Conservation (phyloP, 768 basidiomycete genomes). For the Phanerochaete sordida region DNA sequence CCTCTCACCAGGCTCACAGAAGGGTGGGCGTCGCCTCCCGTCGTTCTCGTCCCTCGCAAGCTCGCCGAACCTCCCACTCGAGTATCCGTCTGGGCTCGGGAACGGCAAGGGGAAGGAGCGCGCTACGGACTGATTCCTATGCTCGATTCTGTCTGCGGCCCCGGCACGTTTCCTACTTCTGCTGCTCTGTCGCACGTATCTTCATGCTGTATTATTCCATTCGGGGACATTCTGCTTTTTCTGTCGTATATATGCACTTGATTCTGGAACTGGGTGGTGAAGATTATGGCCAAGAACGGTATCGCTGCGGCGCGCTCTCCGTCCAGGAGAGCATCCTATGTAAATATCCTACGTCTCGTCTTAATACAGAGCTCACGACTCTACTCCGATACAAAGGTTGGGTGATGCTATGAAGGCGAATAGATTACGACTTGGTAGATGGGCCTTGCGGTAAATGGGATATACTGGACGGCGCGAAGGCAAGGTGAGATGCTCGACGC, state of each 20-base stretch:
- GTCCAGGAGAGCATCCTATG: not conserved
- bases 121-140: not conserved
- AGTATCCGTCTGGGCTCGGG: slow-evolving; percentile 32
- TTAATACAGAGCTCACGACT: not conserved
- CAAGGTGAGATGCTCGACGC: not conserved
- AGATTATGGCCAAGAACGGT: not conserved
- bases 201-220: not conserved
- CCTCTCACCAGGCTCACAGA: slow-evolving; percentile 26
- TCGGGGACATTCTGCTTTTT: not conserved
- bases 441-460: not conserved
- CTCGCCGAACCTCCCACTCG: slow-evolving; percentile 35
- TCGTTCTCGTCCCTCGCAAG: slow-evolving; percentile 35
- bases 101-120: slow-evolving; percentile 47
- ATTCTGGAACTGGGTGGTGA: not conserved
- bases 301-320: not conserved
- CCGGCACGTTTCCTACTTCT: not conserved
- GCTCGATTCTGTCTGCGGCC: not conserved
- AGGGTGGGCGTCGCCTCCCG: slow-evolving; percentile 33
- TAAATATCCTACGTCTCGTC: not conserved
- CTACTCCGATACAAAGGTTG: not conserved
- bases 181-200: not conserved
- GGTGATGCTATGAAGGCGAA: not conserved
- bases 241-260: not conserved
- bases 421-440: not conserved
- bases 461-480: not conserved